Evolutionary conservation across 2,329 filamentous ascomycete species (phyloP).

Genomic region (Penicillium verrucosum): DNA sequence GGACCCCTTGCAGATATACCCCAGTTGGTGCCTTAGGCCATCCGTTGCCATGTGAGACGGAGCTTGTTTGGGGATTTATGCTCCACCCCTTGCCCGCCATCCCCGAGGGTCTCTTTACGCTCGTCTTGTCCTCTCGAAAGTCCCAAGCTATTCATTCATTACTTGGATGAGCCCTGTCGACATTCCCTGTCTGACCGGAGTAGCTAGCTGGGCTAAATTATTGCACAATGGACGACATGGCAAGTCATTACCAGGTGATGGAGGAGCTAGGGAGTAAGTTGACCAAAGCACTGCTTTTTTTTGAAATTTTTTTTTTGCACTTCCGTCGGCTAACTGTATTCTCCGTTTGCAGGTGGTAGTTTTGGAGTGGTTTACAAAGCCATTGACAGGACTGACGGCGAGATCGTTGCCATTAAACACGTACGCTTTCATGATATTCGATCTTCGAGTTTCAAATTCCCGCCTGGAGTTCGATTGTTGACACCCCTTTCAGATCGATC

Average conservation of each 20-base stretch:
- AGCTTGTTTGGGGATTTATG: conserved; percentile 23
- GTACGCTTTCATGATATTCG: conserved; percentile 51
- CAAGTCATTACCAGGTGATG: conserved; percentile 86
- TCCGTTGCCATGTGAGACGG: conserved; percentile 23
- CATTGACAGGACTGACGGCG: conserved; percentile 83
- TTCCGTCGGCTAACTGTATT: conserved; percentile 15
- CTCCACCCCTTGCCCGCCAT: conserved; percentile 22
- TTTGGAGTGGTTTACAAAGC: conserved; percentile 98
- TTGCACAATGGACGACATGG: conserved; percentile 54
- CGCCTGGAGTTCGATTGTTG: conserved; percentile 5
- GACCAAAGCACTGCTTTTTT: neutral
- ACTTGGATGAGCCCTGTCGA: conserved; percentile 12
- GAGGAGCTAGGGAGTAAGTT: conserved; percentile 91
- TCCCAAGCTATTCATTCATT: conserved; percentile 9
- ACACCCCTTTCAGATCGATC: conserved; percentile 69
- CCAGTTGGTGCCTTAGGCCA: conserved; percentile 12
- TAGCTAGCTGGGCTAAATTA: conserved; percentile 17
- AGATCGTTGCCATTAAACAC: conserved; percentile 95
- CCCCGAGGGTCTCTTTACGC: conserved; percentile 6
- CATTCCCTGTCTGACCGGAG: conserved; percentile 18
- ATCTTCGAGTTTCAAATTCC: neutral
- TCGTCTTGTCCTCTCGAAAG: conserved; percentile 1
- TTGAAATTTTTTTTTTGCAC: neutral
- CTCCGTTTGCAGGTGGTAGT: conserved; percentile 66
- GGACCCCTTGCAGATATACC: conserved; percentile 17